Base-by-base conservation (phyloP, 306 rosid species). In the Hippophae rhamnoides region DNA sequence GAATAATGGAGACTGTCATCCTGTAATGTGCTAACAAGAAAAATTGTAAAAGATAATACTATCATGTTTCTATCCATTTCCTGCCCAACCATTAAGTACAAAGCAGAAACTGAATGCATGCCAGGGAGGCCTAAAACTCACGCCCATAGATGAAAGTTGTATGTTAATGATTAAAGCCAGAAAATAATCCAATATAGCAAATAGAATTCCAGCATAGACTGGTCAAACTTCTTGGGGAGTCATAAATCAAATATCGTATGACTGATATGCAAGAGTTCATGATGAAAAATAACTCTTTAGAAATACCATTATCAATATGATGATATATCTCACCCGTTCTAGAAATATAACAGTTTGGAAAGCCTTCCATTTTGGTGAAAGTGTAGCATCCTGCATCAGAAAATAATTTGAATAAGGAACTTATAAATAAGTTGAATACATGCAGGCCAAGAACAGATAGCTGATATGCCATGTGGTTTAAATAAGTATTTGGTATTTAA, bases 331-430 rank as follows among this genome's bases (percentile, higher is more conserved):
- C 74, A 87, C 98, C 95, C 64, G 78, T 69, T 87, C 96, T 47
- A 81, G 96, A 83, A 76, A 87, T 66, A 92, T 81, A 69, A 82
- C 70, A 8, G 96, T 87, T 60, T 78, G 82, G 77, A 87, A 87
- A 12, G 96, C 95, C 78, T 92, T 87, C 98, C 96, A 87, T 57
- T 83, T 81, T 10, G 96, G 86, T 58, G 76, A 63, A 56, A 92
- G 96, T 47, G 70, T 71, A 9, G 96, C 96, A 53, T 85, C 95
- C 98, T 92, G 82, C 47, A 72, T 65, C 64, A 69, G 47, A 58
- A 46, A 78, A 80, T 27, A 68, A 18, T 25, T 44, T 60, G 7
- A 58, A 69, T 42, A 48, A 38, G 42, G 41, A 31, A 46, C 46
- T 68, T 38, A 18, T 47, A 51, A 57, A 47, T 43, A 60, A 6